These are phyloP conservation scores for Lactarius hengduanensis DNA, from an alignment of 768 basidiomycete genomes.

Conservation along the genomic window DNA sequence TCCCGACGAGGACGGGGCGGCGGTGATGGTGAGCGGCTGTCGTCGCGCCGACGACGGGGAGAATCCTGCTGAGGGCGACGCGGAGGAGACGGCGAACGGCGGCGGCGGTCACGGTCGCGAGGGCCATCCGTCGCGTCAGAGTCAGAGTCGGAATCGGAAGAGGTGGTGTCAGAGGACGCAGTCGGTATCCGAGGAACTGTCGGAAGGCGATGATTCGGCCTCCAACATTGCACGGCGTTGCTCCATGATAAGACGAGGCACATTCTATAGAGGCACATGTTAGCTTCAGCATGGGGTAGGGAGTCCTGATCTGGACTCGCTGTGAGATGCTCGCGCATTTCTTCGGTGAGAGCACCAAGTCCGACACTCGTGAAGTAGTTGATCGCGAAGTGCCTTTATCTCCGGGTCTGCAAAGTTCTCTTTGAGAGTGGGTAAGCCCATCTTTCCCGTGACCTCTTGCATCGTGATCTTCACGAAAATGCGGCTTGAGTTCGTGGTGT, in stretches of 20 bases:
- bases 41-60: slow-evolving; percentile 27
- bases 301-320: slow-evolving; percentile 42
- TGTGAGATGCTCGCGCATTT: slow-evolving; percentile 95
- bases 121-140: slow-evolving; percentile 40
- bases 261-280: slow-evolving; percentile 59
- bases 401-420: slow-evolving; percentile 91
- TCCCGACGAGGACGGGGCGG: slow-evolving; percentile 30
- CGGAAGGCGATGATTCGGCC: slow-evolving; percentile 52
- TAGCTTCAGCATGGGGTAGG: not conserved
- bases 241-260: slow-evolving; percentile 89
- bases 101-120: slow-evolving; percentile 31
- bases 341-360: slow-evolving; percentile 86
- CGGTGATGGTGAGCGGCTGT: slow-evolving; percentile 28
- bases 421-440: slow-evolving; percentile 84
- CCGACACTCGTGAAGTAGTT: slow-evolving; percentile 98
- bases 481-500: slow-evolving; percentile 92
- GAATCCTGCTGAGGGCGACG: slow-evolving; percentile 31
- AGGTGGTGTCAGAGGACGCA: slow-evolving; percentile 39
- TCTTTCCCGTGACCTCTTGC: slow-evolving; percentile 90
- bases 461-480: slow-evolving; percentile 98
- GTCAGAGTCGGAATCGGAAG: slow-evolving; percentile 41
- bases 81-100: slow-evolving; percentile 38
- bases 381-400: slow-evolving; percentile 76
- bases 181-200: slow-evolving; percentile 41
- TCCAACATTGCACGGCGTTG: slow-evolving; percentile 87